Percentiles rank a stretch among this genome's conserved stretches.
phyloP scores from a whole-genome alignment of 345 rosid genomes.

The Populus alba region DNA sequence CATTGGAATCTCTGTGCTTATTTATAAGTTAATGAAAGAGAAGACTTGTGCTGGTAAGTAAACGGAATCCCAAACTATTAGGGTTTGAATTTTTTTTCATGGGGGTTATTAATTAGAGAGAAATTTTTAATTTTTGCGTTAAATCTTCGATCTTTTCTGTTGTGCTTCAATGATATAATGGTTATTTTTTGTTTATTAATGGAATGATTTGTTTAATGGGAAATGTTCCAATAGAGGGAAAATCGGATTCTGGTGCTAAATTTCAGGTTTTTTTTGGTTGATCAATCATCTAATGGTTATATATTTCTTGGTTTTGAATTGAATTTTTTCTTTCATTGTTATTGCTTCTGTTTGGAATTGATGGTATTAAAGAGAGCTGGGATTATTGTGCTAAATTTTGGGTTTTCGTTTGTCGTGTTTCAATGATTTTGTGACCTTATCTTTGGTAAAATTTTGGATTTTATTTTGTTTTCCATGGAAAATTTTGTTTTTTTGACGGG shows the following conservation, averaged over 20 bases:
- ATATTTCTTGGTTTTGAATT: background rate
- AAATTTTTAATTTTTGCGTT: background rate
- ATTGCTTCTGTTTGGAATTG: background rate
- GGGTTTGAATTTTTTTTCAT: background rate
- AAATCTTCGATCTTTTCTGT: background rate
- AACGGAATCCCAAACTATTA: background rate
- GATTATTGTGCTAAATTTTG: background rate
- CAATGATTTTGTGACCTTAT: background rate
- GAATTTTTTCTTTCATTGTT: background rate
- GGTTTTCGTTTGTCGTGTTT: background rate
- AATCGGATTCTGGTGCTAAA: background rate
- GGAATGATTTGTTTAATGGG: background rate
- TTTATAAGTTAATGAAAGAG: slow-evolving; percentile 92
- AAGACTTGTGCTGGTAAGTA: slow-evolving; percentile 87
- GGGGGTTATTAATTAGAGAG: background rate
- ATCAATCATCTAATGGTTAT: background rate
- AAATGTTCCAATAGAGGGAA: background rate
- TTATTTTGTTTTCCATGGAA: background rate
- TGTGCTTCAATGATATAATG: background rate
- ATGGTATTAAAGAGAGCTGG: background rate
- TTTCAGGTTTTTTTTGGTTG: background rate
- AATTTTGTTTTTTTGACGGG: background rate
- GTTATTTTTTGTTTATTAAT: background rate
- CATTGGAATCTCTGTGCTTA: slow-evolving; percentile 86
- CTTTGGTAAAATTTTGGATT: background rate